phyloP scores from a whole-genome alignment of 768 basidiomycete genomes.

The Terana coerulea region DNA sequence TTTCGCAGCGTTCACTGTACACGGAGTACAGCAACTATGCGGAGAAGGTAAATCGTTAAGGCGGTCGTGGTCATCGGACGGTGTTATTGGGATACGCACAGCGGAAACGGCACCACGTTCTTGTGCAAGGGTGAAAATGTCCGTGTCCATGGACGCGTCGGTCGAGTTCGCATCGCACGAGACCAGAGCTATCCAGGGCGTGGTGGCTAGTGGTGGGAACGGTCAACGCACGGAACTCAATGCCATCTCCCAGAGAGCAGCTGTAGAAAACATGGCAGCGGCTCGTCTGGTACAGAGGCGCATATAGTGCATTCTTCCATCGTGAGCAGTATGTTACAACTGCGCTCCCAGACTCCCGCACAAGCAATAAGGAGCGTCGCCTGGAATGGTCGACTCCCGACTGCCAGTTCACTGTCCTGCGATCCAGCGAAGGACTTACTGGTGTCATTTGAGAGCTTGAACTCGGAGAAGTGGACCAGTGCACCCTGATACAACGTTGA shows the following conservation, averaged over 20 bases:
- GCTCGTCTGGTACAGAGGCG: too few relatives aligned
- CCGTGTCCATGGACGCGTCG: slow-evolving; percentile 50
- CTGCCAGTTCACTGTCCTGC: background rate
- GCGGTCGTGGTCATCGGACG: background rate
- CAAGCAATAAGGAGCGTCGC: too few relatives aligned
- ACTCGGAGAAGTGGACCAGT: slow-evolving; percentile 80
- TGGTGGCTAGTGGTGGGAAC: slow-evolving; percentile 42
- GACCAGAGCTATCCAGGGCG: slow-evolving; percentile 91
- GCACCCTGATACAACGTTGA: too few relatives aligned
- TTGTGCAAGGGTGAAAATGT: slow-evolving; percentile 80
- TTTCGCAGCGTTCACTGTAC: slow-evolving; percentile 65
- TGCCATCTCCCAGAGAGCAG: too few relatives aligned
- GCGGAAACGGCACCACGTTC: slow-evolving; percentile 79
- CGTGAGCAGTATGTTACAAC: too few relatives aligned
- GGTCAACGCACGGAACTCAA: background rate
- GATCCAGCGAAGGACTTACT: slow-evolving; percentile 32
- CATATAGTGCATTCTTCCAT: too few relatives aligned
- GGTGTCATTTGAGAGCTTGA: slow-evolving; percentile 40
- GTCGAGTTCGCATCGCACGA: slow-evolving; percentile 80
- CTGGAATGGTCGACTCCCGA: too few relatives aligned
- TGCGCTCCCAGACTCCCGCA: too few relatives aligned
- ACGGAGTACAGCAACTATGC: slow-evolving; percentile 73
- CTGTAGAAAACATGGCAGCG: too few relatives aligned
- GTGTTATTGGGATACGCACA: slow-evolving; percentile 38
- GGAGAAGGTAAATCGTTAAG: background rate